Evolutionary conservation across 1,284 basidiomycete species (phyloP), one percentile per base, ranked within the genome.

Genomic region (Tylopilus orsonianus): DNA sequence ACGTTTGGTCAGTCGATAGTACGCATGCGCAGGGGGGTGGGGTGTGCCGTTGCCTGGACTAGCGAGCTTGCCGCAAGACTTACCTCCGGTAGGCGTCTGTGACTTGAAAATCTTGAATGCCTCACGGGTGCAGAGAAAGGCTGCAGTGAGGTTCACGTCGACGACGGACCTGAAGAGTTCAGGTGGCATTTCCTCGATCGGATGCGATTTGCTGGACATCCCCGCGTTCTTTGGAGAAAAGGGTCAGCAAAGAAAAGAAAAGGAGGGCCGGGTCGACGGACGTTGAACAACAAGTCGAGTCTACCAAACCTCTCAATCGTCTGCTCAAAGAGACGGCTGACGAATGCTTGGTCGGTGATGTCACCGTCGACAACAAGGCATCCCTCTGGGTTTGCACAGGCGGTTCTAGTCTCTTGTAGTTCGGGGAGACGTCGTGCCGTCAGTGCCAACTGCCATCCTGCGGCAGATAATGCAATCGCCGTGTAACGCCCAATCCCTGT

Each of bases 211-310:
- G 20, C 52, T 69, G 29, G 70, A 70, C 33, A 81, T 75, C 2
- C 90, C 90, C 2, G 85, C 84, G 56, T 87, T 87, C 83, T 87
- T 54, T 18, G 18, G 29, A 42, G 5, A 14, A 23, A 9, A 23
- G 8, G 40, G 22, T 46, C 18, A 49, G 53, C 24, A 16, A 18
- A 30, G 29, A 29, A 10, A 29, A 10, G 29, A 13, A 29, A 14
- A 29, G 29, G 29, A 4, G 9, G 14, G 9, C 2, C n/a, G n/a
- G n/a, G n/a, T n/a, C n/a, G 26, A 56, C 78, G 65, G 58, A 85
- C 89, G 63, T 93, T 92, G 72, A 92, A 93, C 14, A 88, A 59
- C n/a, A 91, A 58, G 61, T 93, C 89, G 19, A 92, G 60, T 2
- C 84, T 58, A 79, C 86, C 87, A 59, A 85, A 90, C 48, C 73